Evolutionary conservation across 805 yeast genomes (phyloP).

Genomic region (Cyberlindnera meyerae): DNA sequence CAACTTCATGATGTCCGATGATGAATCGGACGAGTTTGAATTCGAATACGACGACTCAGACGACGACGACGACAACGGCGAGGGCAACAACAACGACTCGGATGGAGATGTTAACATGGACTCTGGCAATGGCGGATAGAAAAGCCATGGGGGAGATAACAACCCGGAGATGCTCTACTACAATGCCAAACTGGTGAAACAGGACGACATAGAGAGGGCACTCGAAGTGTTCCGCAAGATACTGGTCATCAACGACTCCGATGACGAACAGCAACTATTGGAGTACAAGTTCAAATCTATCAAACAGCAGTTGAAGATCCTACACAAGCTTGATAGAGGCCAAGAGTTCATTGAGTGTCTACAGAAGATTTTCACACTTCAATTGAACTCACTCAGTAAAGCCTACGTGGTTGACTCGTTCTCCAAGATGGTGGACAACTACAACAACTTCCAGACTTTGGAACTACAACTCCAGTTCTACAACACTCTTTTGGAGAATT

Average conservation of each 20-base stretch:
- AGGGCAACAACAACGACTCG: conserved; percentile 16
- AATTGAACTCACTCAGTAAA: conserved; percentile 18
- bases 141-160: no score
- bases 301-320: conserved; percentile 23
- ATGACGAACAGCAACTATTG: conserved; percentile 28
- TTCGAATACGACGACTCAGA: conserved; percentile 23
- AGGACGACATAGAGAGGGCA: conserved; percentile 22
- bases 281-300: conserved; percentile 24
- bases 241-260: conserved; percentile 31
- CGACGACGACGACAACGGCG: conserved; percentile 19
- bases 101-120: conserved; percentile 5
- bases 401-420: conserved; percentile 31
- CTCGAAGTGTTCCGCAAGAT: conserved; percentile 13
- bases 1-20: conserved; percentile 28
- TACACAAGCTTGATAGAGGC: conserved; percentile 17
- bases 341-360: conserved; percentile 10
- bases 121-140: no score
- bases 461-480: conserved; percentile 26
- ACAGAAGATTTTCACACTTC: conserved; percentile 8
- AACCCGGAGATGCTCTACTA: conserved; percentile 28
- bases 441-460: conserved; percentile 16
- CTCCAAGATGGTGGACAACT: conserved; percentile 36
- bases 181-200: conserved; percentile 23
- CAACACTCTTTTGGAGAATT: conserved; percentile 25
- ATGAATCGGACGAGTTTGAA: conserved; percentile 26